Percentiles rank a stretch among this genome's conserved stretches.
These are phyloP conservation scores for Pestalotiopsis fici DNA, from an alignment of 2,329 filamentous ascomycete genomes.

Conservation along the genomic window DNA sequence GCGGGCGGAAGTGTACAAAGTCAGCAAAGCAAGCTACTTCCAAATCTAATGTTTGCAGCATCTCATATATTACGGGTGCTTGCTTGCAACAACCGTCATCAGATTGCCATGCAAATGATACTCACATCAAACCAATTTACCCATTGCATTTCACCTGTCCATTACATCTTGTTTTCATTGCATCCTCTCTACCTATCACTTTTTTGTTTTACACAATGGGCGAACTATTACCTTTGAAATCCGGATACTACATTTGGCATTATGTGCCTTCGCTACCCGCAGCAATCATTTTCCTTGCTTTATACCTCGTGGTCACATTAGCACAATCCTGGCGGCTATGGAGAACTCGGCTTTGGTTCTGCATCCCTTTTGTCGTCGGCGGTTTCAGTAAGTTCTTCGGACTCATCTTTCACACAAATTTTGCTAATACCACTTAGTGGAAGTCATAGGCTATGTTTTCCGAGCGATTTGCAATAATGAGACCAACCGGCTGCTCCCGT, in stretches of 20 bases:
- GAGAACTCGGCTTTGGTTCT: neutral
- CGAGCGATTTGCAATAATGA: neutral
- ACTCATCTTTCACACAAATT: neutral
- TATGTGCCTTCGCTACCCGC: neutral
- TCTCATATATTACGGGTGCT: too few species aligned
- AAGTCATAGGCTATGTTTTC: neutral
- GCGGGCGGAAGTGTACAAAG: too few species aligned
- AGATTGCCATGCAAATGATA: too few species aligned
- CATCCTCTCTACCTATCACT: too few species aligned
- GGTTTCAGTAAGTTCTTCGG: neutral
- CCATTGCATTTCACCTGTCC: too few species aligned
- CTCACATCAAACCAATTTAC: too few species aligned
- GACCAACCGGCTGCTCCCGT: constrained; percentile 36
- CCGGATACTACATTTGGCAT: neutral
- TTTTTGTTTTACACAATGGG: too few species aligned
- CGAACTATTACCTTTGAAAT: neutral
- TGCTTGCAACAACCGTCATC: too few species aligned
- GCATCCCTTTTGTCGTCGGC: neutral
- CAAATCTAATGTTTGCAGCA: too few species aligned
- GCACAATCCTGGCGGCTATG: neutral
- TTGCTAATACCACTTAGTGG: neutral
- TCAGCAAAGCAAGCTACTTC: too few species aligned
- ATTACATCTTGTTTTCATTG: too few species aligned
- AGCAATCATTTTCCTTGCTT: neutral
- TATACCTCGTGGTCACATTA: neutral